Base-by-base conservation (phyloP, 106 monocot species). In the Acorus gramineus region DNA sequence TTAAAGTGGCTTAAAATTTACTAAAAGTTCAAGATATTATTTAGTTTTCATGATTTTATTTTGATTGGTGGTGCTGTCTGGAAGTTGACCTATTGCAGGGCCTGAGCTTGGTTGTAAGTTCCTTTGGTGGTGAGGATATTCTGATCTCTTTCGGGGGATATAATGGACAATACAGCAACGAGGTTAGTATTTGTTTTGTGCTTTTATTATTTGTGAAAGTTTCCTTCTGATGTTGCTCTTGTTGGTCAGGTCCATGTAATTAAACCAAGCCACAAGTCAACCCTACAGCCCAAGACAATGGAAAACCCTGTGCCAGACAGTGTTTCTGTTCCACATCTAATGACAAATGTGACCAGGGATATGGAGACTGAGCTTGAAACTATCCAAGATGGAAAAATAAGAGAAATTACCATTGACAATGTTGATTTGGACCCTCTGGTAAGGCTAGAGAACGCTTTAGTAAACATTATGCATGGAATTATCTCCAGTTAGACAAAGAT, bases 81-180 rank as follows among this genome's bases (percentile, higher is more conserved):
- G 0, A 3, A 28, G n/a, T 56, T 28, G n/a, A 56, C 7, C 4
- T 60, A 5, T 69, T n/a, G 53, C 52, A 96, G 96, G 96, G 96
- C 3, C 71, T 91, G 63, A 98, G 87, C 71, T 81, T 98, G 73
- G 88, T 85, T 59, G 47, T 62, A 12, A 81, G 68, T 63, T 85
- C 87, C 5, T 88, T 83, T 68, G 81, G 73, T 57, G 87, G 91
- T 45, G 83, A 98, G 57, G 87, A 98, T 71, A 83, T 77, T 63
- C 81, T 98, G 50, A 75, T 98, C 50, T 87, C 96, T 13, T 98
- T 98, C 81, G 96, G 96, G 61, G 96, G 96, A 72, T 91, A 98
- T 58, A 88, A 85, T 85, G 96, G 91, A 46, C 78, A 74, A 47
- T 98, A 98, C 71, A 87, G 75, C 81, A 87, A 91, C 65, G 96